A percentile compares a stretch with the other conserved stretches of the same genome.
Evolutionary conservation across 805 yeast species (phyloP).

Genomic region (Pichia scutulata): DNA sequence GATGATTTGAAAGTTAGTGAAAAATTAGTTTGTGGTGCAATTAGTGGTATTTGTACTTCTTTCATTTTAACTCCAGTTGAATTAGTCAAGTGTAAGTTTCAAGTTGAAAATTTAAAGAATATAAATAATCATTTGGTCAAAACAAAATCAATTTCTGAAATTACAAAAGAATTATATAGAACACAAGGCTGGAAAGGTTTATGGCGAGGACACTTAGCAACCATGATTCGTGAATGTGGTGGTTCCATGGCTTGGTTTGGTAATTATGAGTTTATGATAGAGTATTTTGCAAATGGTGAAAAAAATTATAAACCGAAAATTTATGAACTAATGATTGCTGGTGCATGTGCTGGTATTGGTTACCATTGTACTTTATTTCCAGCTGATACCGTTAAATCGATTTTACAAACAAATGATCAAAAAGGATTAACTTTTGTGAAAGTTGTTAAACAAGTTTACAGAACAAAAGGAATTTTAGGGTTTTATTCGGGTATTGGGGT

Average conservation of each 20-base stretch:
- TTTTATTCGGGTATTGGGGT: conserved; percentile 83
- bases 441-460: conserved; percentile 35
- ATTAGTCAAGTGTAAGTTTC: conserved; percentile 78
- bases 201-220: conserved; percentile 84
- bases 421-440: conserved; percentile 21
- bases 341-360: conserved; percentile 79
- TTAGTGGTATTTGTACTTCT: conserved; percentile 77
- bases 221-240: conserved; percentile 73
- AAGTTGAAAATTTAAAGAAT: conserved; percentile 46
- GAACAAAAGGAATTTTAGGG: conserved; percentile 55
- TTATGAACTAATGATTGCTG: conserved; percentile 59
- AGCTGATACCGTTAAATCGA: conserved; percentile 82
- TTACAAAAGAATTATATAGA: conserved; percentile 35
- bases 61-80: conserved; percentile 89
- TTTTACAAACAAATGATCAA: conserved; percentile 55
- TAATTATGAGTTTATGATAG: conserved; percentile 56
- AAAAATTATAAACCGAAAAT: conserved; percentile 28
- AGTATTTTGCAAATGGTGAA: conserved; percentile 24
- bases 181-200: conserved; percentile 58
- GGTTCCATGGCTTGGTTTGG: conserved; percentile 96
- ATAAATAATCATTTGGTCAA: conserved; percentile 5
- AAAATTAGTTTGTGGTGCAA: conserved; percentile 61
- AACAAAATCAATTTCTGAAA: conserved; percentile 25
- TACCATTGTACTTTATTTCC: conserved; percentile 81
- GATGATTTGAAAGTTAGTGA: conserved; percentile 19